Base-by-base conservation (phyloP, 108 stramenopile genomes). In the Cyclotella baltica region DNA sequence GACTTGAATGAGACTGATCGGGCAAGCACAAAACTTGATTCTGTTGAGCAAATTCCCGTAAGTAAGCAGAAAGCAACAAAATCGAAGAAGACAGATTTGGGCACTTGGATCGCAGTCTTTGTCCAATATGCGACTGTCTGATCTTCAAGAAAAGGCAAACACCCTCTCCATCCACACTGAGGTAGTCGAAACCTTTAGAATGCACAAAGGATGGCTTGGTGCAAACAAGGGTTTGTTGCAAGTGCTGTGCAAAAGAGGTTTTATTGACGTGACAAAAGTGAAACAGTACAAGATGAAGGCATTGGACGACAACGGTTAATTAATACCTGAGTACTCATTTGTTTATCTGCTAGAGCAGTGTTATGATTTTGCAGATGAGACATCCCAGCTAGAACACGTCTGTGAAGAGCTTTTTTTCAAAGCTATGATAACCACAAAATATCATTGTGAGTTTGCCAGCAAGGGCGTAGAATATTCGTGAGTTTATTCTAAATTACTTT, bases 391-490 rank as follows among this genome's bases (percentile, higher is more conserved):
- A n/a, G n/a, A n/a, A n/a, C n/a, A n/a, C n/a, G n/a, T n/a, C n/a
- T n/a, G n/a, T n/a, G n/a, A n/a, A n/a, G n/a, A 13, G 16, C 34
- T 29, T 18, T 67, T 38, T 19, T 33, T 46, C 34, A 19, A 16
- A 61, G 50, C 35, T 1, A 59, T 48, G n/a, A 33, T 66, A 30
- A 74, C 65, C 10, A 71, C 80, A n/a, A 81, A 81, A 51, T 81
- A 48, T 66, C 80, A 81, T 47, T 52, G 73, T 22, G 67, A 81
- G 50, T 29, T 74, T 56, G 75, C 81, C 22, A 75, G 81, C 11
- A 68, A 76, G 29, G 81, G 81, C 28, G 53, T 82, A 11, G 81
- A 83, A 47, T 81, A 81, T 30, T 25, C 27, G 20, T 81, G 74
- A 75, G 80, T 37, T 22, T 29, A 16, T 4, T 30, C 70, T 4